Base-by-base conservation (phyloP, 1,284 basidiomycete species). In the Filobasidium uniguttulatum region DNA sequence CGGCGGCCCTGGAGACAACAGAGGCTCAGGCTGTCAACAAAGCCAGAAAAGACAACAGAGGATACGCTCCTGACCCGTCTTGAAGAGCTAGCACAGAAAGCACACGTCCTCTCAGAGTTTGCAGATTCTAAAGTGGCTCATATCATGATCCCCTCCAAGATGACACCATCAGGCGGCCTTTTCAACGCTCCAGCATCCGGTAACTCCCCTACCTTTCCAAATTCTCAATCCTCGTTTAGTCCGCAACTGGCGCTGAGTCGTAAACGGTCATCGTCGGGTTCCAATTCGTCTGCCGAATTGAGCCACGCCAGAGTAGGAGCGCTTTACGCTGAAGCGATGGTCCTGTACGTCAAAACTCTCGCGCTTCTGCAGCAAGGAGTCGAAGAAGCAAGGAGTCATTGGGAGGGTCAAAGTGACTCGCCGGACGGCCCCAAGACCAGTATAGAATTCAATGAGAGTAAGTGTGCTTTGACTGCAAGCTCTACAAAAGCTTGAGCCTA, bases 81-180 rank as follows among this genome's bases (percentile, higher is more conserved):
- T 34, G 90, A 96, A 63, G 85, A 93, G 56, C 69, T 90, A 0
- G 91, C 89, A 9, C 88, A 94, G 73, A 97, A 97, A 75, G 90
- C 91, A 22, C 84, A 86, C 56, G 88, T 93, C 31, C 71, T 97
- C 49, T 84, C 84, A 47, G 83, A 86, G 56, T 91, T 91, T 77
- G 93, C 86, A 30, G 91, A 97, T 67, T 80, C 83, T 65, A 86
- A 90, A 77, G 83, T 93, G 55, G 80, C 85, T 48, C 80, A 79
- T 55, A 74, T 77, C 26, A 36, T 29, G 17, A 41, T 34, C 8
- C 41, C 51, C 15, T 43, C 46, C 9, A 43, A 43, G 40, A 15
- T 29, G 25, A 38, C 46, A n/a, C 33, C 53, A 8, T 30, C 28
- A 15, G 49, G 46, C 17, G 49, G 40, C 6, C 29, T 25, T 20